Conservation (phyloP, 2,329 filamentous ascomycete species). For the Penicillium frequentans region DNA sequence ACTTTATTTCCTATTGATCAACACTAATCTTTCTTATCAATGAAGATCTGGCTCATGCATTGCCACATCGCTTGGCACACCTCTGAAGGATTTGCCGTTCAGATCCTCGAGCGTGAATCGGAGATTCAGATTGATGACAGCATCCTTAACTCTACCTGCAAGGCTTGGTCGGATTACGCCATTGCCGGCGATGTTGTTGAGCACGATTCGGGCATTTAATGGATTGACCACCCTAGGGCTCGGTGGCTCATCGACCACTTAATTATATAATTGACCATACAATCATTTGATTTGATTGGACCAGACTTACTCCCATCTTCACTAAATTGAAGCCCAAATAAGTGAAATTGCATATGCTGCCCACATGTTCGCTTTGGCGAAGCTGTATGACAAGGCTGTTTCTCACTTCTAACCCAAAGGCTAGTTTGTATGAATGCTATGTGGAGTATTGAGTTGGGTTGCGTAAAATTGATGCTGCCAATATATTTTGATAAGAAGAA, state of each 20-base stretch:
- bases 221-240: not conserved
- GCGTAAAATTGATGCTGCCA: no score
- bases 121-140: not conserved
- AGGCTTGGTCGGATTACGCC: not conserved
- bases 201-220: conserved; percentile 7
- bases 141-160: conserved; percentile 1
- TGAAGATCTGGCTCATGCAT: conserved; percentile 7
- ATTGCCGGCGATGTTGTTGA: conserved; percentile 2
- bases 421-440: no score
- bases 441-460: no score
- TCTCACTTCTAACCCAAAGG: no score
- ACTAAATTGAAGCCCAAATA: no score
- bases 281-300: no score
- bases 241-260: not conserved
- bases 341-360: no score
- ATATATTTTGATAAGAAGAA: no score
- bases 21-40: not conserved
- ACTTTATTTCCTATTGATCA: not conserved
- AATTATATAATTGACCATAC: not conserved
- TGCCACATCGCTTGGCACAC: conserved; percentile 15
- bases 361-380: no score
- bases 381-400: no score
- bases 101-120: conserved; percentile 2
- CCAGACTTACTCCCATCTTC: not conserved
- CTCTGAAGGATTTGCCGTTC: conserved; percentile 5